These are phyloP conservation scores for Nitzschia sp. DNA, from an alignment of 108 stramenopile genomes.

Conservation along the genomic window DNA sequence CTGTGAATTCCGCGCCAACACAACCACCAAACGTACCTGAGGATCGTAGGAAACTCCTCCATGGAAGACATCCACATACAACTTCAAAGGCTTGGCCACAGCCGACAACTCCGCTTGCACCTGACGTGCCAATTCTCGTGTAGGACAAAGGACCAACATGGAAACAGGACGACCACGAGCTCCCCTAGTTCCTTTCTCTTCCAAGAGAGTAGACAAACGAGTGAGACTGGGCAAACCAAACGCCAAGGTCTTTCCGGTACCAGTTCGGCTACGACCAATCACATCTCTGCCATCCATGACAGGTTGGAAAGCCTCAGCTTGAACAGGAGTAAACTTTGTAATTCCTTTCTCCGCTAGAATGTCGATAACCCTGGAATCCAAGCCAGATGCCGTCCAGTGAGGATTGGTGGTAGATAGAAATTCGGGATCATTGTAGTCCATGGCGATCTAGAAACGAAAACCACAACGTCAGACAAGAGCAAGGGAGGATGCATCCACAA, in stretches of 20 bases:
- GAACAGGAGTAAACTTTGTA: constrained; percentile 83
- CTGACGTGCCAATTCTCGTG: constrained; percentile 98
- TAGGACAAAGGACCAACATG: constrained; percentile 96
- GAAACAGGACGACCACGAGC: constrained; percentile 79
- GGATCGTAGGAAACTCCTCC: constrained; percentile 96
- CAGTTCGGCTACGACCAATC: constrained; percentile 95
- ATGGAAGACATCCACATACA: constrained; percentile 87
- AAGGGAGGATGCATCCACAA: too few relatives aligned
- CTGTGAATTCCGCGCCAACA: constrained; percentile 19
- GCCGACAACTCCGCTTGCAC: constrained; percentile 86
- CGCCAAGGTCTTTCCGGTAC: constrained; percentile 99
- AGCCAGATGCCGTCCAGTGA: constrained; percentile 66
- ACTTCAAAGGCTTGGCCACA: constrained; percentile 74
- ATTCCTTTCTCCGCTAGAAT: constrained; percentile 84
- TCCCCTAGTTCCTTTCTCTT: constrained; percentile 60
- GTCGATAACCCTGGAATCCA: constrained; percentile 72
- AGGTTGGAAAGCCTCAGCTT: constrained; percentile 88
- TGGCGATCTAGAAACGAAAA: constrained; percentile 1
- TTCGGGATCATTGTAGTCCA: constrained; percentile 64
- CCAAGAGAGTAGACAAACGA: constrained; percentile 50
- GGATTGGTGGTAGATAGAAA: constrained; percentile 81
- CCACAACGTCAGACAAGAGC: constrained; percentile 6
- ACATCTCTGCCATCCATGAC: constrained; percentile 90
- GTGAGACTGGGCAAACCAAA: constrained; percentile 94
- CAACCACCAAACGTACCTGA: constrained; percentile 49